A percentile compares a stretch with the other conserved stretches of the same genome.
phyloP scores from a whole-genome alignment of 768 basidiomycete genomes.

The Mycena maculata region DNA sequence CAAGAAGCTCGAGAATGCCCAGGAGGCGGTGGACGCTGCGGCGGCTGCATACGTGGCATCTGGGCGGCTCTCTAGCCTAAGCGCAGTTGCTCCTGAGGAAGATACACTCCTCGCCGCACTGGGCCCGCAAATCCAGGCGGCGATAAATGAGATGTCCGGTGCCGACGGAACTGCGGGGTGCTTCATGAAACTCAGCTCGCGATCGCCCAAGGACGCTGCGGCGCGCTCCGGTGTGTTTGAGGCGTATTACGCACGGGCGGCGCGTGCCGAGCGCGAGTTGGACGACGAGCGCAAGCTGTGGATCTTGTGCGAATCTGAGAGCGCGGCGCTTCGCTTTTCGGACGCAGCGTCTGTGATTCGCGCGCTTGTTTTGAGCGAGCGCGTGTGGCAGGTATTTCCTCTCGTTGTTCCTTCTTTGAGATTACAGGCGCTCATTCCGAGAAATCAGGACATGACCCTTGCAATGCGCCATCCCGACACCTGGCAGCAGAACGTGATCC shows the following conservation, averaged over 20 bases:
- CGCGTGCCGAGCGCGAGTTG: slow-evolving; percentile 1
- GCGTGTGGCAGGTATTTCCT: slow-evolving; percentile 32
- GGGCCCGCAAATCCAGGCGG: slow-evolving; percentile 13
- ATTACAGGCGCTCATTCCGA: background rate
- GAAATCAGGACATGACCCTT: slow-evolving; percentile 30
- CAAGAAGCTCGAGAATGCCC: slow-evolving; percentile 17
- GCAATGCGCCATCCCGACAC: slow-evolving; percentile 26
- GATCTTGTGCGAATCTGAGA: slow-evolving; percentile 29
- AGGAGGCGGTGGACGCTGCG: slow-evolving; percentile 5
- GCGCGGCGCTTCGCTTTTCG: slow-evolving; percentile 29
- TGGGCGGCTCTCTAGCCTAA: background rate
- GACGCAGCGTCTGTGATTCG: slow-evolving; percentile 25
- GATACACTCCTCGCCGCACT: slow-evolving; percentile 2
- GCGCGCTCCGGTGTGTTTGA: slow-evolving; percentile 34
- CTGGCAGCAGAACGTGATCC: slow-evolving; percentile 32
- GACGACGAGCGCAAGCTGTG: slow-evolving; percentile 21
- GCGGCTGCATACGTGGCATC: slow-evolving; percentile 14
- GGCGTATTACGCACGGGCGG: slow-evolving; percentile 17
- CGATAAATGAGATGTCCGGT: slow-evolving; percentile 15
- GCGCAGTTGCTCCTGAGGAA: slow-evolving; percentile 18
- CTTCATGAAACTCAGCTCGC: slow-evolving; percentile 37
- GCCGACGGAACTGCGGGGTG: slow-evolving; percentile 1
- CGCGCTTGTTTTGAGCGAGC: slow-evolving; percentile 33
- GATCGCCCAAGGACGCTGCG: slow-evolving; percentile 35
- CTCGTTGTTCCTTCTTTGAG: background rate